phyloP scores from a whole-genome alignment of 768 basidiomycete genomes.

The Mrakia gelida region DNA sequence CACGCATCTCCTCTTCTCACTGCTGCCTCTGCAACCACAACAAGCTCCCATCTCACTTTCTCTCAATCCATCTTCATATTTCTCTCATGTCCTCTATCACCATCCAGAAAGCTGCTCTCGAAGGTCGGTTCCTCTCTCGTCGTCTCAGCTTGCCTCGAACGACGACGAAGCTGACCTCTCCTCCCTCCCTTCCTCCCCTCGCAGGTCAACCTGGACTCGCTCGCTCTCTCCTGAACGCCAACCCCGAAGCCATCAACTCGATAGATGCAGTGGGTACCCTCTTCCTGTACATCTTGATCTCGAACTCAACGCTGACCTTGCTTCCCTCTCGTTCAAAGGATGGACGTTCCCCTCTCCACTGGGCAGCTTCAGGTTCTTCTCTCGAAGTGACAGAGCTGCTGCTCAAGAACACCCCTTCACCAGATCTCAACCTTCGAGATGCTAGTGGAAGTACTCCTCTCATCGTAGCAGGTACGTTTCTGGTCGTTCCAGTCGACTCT shows the following conservation, averaged over 20 bases:
- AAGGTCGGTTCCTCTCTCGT: constrained; percentile 36
- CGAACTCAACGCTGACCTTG: neutral
- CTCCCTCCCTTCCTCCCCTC: constrained; percentile 7
- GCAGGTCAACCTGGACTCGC: constrained; percentile 44
- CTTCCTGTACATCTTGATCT: neutral
- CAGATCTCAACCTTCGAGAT: constrained; percentile 43
- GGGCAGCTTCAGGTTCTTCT: constrained; percentile 42
- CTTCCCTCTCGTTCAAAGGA: constrained; percentile 37
- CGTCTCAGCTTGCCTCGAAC: neutral
- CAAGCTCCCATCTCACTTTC: neutral
- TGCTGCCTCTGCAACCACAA: neutral
- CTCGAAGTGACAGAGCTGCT: constrained; percentile 41
- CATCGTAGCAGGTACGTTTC: constrained; percentile 44
- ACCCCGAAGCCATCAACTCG: constrained; percentile 40
- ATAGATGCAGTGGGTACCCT: constrained; percentile 41
- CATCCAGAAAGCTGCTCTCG: constrained; percentile 44
- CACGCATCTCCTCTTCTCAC: neutral
- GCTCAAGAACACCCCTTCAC: constrained; percentile 35
- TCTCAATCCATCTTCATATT: neutral
- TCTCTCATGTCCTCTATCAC: constrained; percentile 34
- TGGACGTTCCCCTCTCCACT: constrained; percentile 45
- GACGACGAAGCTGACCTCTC: neutral
- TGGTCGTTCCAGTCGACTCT: neutral
- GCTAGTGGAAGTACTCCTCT: constrained; percentile 44
- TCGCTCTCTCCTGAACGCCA: constrained; percentile 39